Evolutionary conservation across 2,329 filamentous ascomycete species (phyloP), one percentile per base, ranked within the genome.

Genomic region (Ophiostoma tasmaniense): DNA sequence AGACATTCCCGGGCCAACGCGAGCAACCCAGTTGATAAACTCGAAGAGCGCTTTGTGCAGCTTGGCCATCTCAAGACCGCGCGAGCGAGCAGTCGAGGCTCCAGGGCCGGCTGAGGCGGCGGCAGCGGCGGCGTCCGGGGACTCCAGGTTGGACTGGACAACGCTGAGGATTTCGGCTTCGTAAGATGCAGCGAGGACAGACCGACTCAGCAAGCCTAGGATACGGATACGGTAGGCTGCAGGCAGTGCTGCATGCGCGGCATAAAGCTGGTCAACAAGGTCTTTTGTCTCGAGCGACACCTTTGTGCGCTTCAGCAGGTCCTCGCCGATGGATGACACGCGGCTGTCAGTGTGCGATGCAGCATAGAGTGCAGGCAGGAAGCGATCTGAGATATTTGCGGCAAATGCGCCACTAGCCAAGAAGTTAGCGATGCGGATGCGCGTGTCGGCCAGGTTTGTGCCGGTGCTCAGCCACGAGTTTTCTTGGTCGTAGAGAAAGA

Each of bases 11-110:
- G 87, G 84, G 8, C 89, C 91, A 73, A 92, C 87, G 39, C 90
- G 87, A 11, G 93, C 91, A 13, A 95, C 87, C 87, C 93, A 98
- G 67, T 92, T 91, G 69, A 96, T 86, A 74, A 94, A 96, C 52
- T 89, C 87, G 74, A 98, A 95, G 3, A 97, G 84, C 0, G 93
- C 91, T 64, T 88, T 89, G 73, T 93, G 87, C 11, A 97, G 84
- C 76, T 95, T 96, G 1, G 87, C 85, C 1, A 87, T 87, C 77
- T 97, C 93, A 8, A 94, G 82, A 0, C 89, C 88, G 39, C 84
- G 85, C 11, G 82, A 81, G 73, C 79, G 69, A 69, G 68, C 22
- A 20, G 66, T 17, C 0, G 35, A 20, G 1, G 42, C 17, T 6
- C 45, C 52, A 14, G 17, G 39, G 8, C 22, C 62, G 28, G 65